Evolutionary conservation across 768 basidiomycete genomes (phyloP).

Genomic region (Tricholoma bakamatsutake): DNA sequence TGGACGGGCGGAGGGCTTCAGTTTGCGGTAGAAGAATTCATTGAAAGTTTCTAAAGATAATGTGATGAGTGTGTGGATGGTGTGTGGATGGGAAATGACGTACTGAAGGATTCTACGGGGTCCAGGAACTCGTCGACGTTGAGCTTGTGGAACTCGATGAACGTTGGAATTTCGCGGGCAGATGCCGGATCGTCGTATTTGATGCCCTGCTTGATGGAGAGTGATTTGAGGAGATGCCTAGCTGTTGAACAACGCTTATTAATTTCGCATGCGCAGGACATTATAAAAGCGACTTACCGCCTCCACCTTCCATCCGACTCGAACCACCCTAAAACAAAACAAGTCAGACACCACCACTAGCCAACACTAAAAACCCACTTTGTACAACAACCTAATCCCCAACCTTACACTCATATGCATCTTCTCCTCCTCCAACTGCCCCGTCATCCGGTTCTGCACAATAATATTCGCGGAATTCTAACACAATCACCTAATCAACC

Average conservation of each 20-base stretch:
- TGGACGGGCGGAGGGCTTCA: conserved; percentile 78
- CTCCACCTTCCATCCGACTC: conserved; percentile 81
- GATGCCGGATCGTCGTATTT: conserved; percentile 91
- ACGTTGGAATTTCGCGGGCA: conserved; percentile 74
- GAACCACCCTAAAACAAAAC: conserved; percentile 58
- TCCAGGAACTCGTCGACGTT: conserved; percentile 79
- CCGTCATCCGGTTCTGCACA: conserved; percentile 89
- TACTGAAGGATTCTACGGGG: conserved; percentile 80
- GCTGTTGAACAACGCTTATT: conserved; percentile 33
- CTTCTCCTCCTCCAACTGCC: conserved; percentile 94
- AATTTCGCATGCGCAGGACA: not conserved
- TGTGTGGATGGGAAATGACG: conserved; percentile 20
- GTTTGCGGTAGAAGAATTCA: conserved; percentile 87
- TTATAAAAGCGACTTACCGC: conserved; percentile 45
- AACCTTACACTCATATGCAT: conserved; percentile 92
- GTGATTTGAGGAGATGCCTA: conserved; percentile 75
- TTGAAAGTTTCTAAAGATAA: conserved; percentile 75
- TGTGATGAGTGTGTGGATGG: not conserved
- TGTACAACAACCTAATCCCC: conserved; percentile 90
- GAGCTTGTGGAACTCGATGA: conserved; percentile 87
- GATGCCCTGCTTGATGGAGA: conserved; percentile 89
- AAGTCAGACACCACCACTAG: not conserved
- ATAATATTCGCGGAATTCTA: conserved; percentile 98
- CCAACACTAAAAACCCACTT: conserved; percentile 31
- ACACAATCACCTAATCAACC: not conserved